These are phyloP conservation scores for Tolypocladium nubicola DNA, from an alignment of 2,329 filamentous ascomycete species.

Conservation along the genomic window DNA sequence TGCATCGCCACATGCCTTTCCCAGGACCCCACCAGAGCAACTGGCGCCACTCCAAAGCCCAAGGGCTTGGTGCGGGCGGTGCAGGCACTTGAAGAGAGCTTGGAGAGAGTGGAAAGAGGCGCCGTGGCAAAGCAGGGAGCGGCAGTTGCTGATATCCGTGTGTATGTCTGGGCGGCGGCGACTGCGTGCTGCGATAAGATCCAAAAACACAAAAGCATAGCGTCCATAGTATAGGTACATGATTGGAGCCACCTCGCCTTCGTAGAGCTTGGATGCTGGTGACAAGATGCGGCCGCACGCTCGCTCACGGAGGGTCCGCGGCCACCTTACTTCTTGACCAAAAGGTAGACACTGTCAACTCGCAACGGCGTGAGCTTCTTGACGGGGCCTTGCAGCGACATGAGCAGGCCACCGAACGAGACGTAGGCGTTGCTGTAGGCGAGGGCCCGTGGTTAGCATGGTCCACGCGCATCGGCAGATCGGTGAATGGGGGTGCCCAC, in stretches of 20 bases:
- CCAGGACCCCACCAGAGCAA: conserved; percentile 49
- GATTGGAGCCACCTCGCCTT: neutral
- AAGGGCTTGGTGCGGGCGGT: neutral
- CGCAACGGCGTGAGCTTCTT: conserved; percentile 88
- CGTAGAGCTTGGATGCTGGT: neutral
- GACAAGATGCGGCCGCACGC: neutral
- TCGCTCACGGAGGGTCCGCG: neutral
- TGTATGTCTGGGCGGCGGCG: neutral
- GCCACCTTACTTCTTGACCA: conserved; percentile 63
- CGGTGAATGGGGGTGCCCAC: conserved; percentile 31
- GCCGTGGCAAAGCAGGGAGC: neutral
- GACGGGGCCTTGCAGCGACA: conserved; percentile 87
- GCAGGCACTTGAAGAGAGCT: neutral
- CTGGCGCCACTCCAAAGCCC: conserved; percentile 10
- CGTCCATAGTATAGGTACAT: neutral
- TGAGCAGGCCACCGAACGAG: conserved; percentile 84
- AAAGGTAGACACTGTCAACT: conserved; percentile 87
- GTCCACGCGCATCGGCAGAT: neutral
- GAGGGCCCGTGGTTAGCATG: neutral
- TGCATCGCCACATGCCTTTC: conserved; percentile 75
- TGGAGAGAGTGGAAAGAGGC: neutral
- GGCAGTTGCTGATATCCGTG: neutral
- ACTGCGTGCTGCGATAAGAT: neutral
- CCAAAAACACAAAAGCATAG: neutral
- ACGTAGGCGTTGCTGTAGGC: conserved; percentile 73